Evolutionary conservation across 2,329 filamentous ascomycete genomes (phyloP).

Genomic region (Parastagonospora avenae): DNA sequence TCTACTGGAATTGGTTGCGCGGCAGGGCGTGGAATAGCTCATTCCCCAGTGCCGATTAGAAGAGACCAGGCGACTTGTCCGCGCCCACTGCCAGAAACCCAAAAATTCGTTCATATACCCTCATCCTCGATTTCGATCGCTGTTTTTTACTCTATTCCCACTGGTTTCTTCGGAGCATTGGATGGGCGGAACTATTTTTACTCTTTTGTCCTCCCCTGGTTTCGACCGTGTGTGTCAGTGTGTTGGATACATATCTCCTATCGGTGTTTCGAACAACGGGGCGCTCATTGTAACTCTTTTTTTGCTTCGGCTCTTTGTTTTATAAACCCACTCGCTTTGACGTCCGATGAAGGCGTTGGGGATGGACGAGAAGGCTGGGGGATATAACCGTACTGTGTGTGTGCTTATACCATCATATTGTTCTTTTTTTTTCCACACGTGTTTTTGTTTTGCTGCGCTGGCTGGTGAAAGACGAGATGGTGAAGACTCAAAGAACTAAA

Average conservation of each 20-base stretch:
- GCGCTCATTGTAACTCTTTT: neutral
- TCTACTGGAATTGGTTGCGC: no score
- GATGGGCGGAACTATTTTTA: neutral
- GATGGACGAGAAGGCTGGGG: no score
- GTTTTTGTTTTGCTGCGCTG: no score
- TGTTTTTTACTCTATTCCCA: slow-evolving; percentile 10
- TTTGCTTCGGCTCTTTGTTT: no score
- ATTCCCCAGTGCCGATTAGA: slow-evolving; percentile 3
- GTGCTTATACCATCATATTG: no score
- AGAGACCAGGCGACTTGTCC: neutral
- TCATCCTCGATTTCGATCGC: slow-evolving; percentile 21
- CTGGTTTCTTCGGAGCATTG: slow-evolving; percentile 23
- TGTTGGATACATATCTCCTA: no score
- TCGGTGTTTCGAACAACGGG: neutral
- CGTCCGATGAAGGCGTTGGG: no score
- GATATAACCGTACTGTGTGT: no score
- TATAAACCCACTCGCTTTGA: no score
- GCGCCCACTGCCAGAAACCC: neutral
- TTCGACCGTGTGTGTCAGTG: no score
- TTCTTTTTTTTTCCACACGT: no score
- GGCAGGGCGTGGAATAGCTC: neutral
- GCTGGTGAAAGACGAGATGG: neutral
- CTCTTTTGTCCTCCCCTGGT: neutral
- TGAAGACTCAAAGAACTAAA: no score
- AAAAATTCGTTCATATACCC: slow-evolving; percentile 36